These are phyloP conservation scores for Tetraselmis chui DNA, from an alignment of 139 green algal genomes.

Conservation along the genomic window DNA sequence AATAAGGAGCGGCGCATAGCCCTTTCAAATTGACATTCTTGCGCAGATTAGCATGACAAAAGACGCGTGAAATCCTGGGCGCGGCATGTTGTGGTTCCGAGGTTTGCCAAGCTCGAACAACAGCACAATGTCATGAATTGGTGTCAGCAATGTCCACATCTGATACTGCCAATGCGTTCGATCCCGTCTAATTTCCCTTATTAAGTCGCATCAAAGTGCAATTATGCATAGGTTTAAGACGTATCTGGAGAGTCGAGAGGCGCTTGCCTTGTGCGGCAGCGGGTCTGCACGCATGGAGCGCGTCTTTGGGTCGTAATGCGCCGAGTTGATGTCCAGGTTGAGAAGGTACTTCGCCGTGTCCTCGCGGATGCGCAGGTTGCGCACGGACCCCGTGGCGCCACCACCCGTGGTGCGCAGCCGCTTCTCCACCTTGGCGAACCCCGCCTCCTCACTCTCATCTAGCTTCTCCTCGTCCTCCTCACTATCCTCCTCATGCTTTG, in stretches of 20 bases:
- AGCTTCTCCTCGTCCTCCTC: slow-evolving; percentile 87
- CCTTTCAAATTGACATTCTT: too few species aligned
- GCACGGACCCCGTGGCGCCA: slow-evolving; percentile 73
- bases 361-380: slow-evolving; percentile 98
- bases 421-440: slow-evolving; percentile 69
- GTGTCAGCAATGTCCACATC: too few species aligned
- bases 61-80: too few species aligned
- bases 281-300: slow-evolving; percentile 93
- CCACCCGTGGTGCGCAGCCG: slow-evolving; percentile 85
- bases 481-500: slow-evolving; percentile 28
- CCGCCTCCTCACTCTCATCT: slow-evolving; percentile 68
- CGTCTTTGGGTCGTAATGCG: slow-evolving; percentile 98
- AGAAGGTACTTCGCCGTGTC: slow-evolving; percentile 99
- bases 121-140: too few species aligned
- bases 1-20: too few species aligned
- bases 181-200: not conserved
- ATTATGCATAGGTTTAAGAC: not conserved
- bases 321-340: slow-evolving; percentile 90
- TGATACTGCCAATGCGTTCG: too few species aligned
- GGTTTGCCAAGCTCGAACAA: too few species aligned
- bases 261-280: slow-evolving; percentile 43
- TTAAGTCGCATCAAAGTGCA: not conserved
- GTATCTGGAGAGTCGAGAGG: not conserved
- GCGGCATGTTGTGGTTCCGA: too few species aligned
- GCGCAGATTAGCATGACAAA: too few species aligned